Percentiles rank a stretch among this genome's conserved stretches.
These are phyloP conservation scores for Holtermannia corniformis DNA, from an alignment of 768 basidiomycete species.

Conservation along the genomic window DNA sequence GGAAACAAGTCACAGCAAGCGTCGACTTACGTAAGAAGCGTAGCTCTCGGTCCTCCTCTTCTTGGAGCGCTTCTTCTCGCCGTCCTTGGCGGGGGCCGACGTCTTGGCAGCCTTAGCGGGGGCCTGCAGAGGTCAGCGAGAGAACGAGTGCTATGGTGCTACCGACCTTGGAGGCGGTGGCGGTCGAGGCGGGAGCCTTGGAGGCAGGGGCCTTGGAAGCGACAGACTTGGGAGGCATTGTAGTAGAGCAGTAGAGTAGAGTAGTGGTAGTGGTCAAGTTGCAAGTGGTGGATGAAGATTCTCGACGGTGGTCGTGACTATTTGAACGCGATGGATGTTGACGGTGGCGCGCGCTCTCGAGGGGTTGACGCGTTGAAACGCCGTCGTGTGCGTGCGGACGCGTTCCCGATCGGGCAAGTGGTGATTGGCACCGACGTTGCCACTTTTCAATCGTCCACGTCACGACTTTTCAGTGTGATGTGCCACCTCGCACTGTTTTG, in stretches of 20 bases:
- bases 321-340: too few relatives aligned
- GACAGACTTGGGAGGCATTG: conserved; percentile 42
- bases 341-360: too few relatives aligned
- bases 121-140: conserved; percentile 3
- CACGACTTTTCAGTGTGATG: conserved; percentile 5
- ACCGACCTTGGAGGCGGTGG: conserved; percentile 55
- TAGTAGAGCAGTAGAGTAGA: conserved; percentile 3
- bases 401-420: too few relatives aligned
- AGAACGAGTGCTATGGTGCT: conserved; percentile 43
- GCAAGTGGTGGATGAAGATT: conserved; percentile 7
- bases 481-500: background rate
- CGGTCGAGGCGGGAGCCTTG: conserved; percentile 54
- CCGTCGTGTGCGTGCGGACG: too few relatives aligned
- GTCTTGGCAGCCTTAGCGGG: conserved; percentile 65
- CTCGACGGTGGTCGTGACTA: too few relatives aligned
- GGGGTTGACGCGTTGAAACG: too few relatives aligned
- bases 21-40: conserved; percentile 92
- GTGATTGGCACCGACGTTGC: too few relatives aligned
- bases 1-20: too few relatives aligned
- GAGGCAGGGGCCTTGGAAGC: conserved; percentile 47
- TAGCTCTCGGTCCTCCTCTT: conserved; percentile 91
- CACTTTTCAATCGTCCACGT: too few relatives aligned
- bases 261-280: conserved; percentile 5
- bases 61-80: conserved; percentile 71
- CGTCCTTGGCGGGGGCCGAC: conserved; percentile 53